Evolutionary conservation across 2,329 filamentous ascomycete species (phyloP).

Genomic region (Tolypocladium nubicola): DNA sequence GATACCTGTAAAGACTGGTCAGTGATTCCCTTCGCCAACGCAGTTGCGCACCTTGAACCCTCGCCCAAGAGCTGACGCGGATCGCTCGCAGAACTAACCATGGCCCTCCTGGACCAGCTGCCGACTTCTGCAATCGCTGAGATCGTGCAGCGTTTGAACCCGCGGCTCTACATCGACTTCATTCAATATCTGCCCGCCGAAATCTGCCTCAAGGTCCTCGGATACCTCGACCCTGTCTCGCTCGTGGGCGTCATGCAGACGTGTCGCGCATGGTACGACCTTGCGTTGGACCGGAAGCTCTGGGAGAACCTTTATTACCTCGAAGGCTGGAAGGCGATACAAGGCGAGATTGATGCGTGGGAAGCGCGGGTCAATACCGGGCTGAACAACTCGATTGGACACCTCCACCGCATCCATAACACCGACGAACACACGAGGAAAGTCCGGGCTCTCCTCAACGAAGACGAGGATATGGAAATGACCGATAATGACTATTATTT

Average conservation of each 20-base stretch:
- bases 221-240: conserved; percentile 72
- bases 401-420: conserved; percentile 31
- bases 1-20: conserved; percentile 37
- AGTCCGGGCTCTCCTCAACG: conserved; percentile 40
- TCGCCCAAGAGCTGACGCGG: neutral
- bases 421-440: conserved; percentile 43
- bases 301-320: conserved; percentile 77
- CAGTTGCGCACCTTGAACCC: neutral
- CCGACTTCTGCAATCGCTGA: conserved; percentile 70
- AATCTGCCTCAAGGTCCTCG: conserved; percentile 81
- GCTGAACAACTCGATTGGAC: conserved; percentile 24
- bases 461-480: conserved; percentile 40
- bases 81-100: conserved; percentile 57
- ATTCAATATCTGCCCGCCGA: conserved; percentile 77
- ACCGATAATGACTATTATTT: conserved; percentile 22
- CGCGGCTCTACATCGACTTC: conserved; percentile 87
- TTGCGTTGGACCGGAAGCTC: conserved; percentile 72
- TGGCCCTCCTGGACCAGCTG: conserved; percentile 65
- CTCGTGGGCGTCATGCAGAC: conserved; percentile 69
- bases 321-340: conserved; percentile 76
- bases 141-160: conserved; percentile 70
- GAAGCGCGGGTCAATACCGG: conserved; percentile 49
- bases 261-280: conserved; percentile 70
- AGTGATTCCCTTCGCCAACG: conserved; percentile 9
- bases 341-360: conserved; percentile 52